Evolutionary conservation across 768 basidiomycete species (phyloP), one percentile per base, ranked within the genome.

Genomic region (Suillus tomentosus): DNA sequence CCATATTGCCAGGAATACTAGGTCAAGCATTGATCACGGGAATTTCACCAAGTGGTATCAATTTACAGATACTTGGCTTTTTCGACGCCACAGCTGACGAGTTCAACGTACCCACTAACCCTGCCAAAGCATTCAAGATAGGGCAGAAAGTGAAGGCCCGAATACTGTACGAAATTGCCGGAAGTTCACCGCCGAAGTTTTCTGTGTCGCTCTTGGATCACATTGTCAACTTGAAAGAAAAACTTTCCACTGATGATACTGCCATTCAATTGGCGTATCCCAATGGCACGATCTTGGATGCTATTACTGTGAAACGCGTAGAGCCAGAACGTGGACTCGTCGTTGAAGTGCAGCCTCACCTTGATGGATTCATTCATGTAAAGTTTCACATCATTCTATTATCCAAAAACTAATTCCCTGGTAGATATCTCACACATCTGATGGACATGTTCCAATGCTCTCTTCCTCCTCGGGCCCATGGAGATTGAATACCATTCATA

Each of bases 41-140:
- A 19, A 83, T 91, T 24, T 81, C 87, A 48, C 80, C 89, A 17
- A 82, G 78, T 24, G 97, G 97, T 19, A 78, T 99, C 43, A 92
- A 92, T 72, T 79, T 99, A 37, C 96, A 96, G 76, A 80, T 98
- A 19, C 83, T 96, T 31, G 95, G 95, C 0, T 96, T 91, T 75
- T 99, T 95, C 76, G 90, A 93, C 43, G 96, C 95, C 39, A 96
- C 94, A 0, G 82, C 92, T 34, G 95, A 97, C 72, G 81, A 87
- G 47, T 84, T 90, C 64, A 96, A 99, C 77, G 78, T 97, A 15
- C 82, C 74, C 31, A 77, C 79, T 14, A 69, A 73, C 6, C 70
- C 77, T 47, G 78, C 75, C 31, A 80, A 81, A 61, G 70, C 76
- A 13, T 84, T 83, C 73, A 89, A 87, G 71, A 71, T 87, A 51